Percentiles rank a stretch among this genome's conserved stretches.
These are phyloP conservation scores for Coniochaeta sp. DNA, from an alignment of 2,329 filamentous ascomycete genomes.

Conservation along the genomic window DNA sequence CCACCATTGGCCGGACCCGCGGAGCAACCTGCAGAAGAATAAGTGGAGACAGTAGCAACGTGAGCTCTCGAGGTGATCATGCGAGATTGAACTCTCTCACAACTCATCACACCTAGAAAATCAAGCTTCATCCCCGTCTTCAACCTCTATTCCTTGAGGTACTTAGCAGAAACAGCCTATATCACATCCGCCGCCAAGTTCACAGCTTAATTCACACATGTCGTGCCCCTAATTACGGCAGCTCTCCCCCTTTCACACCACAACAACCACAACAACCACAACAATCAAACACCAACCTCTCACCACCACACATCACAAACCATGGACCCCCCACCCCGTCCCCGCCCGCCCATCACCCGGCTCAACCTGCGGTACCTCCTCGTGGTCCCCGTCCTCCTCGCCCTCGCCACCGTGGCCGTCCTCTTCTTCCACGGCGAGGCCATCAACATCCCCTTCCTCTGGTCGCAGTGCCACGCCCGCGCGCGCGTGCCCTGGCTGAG, in stretches of 20 bases:
- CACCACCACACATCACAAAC: not conserved
- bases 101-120: not conserved
- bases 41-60: not conserved
- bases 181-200: not conserved
- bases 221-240: too few relatives aligned
- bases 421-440: slow-evolving; percentile 32
- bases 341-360: slow-evolving; percentile 40
- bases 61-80: not conserved
- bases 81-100: not conserved
- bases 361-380: slow-evolving; percentile 45
- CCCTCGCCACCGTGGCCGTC: slow-evolving; percentile 29
- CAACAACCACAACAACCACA: not conserved
- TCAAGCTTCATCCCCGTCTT: not conserved
- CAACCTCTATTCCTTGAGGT: too few relatives aligned
- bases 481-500: slow-evolving; percentile 36
- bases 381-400: slow-evolving; percentile 40
- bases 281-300: not conserved
- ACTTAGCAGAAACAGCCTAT: too few relatives aligned
- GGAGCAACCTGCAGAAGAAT: not conserved
- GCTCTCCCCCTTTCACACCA: too few relatives aligned
- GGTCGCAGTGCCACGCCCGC: slow-evolving; percentile 44
- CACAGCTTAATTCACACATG: too few relatives aligned
- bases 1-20: not conserved
- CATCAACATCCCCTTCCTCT: slow-evolving; percentile 43
- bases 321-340: slow-evolving; percentile 13